Percentiles rank a stretch among this genome's conserved stretches.
These are phyloP conservation scores for Nasturtium officinale DNA, from an alignment of 345 rosid genomes.

Conservation along the genomic window DNA sequence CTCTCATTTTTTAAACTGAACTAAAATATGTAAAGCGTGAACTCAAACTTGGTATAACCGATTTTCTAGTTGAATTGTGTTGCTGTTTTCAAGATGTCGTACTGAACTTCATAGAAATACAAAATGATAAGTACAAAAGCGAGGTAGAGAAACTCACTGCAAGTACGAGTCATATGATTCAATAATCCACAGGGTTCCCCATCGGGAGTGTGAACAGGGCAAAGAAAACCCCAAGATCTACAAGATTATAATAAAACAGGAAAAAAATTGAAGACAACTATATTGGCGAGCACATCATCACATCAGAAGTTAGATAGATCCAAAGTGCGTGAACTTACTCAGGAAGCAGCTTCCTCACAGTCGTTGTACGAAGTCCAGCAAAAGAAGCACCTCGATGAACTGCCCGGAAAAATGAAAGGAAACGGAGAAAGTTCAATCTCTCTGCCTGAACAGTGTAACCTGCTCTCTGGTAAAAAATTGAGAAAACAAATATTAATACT, in stretches of 20 bases:
- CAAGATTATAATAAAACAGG: conserved; percentile 23
- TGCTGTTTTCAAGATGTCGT: conserved; percentile 9
- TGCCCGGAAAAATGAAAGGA: conserved; percentile 88
- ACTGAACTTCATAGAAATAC: not conserved
- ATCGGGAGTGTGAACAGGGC: conserved; percentile 99
- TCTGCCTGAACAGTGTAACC: conserved; percentile 98
- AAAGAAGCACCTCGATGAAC: conserved; percentile 97
- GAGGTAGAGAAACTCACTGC: conserved; percentile 63
- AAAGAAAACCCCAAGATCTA: conserved; percentile 99
- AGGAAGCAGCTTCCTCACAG: conserved; percentile 93
- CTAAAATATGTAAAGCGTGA: not conserved
- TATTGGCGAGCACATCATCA: conserved; percentile 23
- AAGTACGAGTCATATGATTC: conserved; percentile 83
- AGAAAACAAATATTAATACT: conserved; percentile 18
- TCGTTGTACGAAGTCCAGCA: conserved; percentile 96
- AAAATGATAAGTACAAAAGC: conserved; percentile 16
- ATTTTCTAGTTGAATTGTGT: not conserved
- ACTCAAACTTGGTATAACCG: conserved; percentile 1
- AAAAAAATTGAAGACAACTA: conserved; percentile 13
- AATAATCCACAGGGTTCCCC: conserved; percentile 97
- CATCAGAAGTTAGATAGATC: conserved; percentile 6
- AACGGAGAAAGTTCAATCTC: conserved; percentile 90
- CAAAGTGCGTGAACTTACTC: conserved; percentile 60
- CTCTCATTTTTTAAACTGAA: not conserved
- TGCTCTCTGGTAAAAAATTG: conserved; percentile 58